Evolutionary conservation across 345 rosid genomes (phyloP).

Genomic region (Triadica sebifera): DNA sequence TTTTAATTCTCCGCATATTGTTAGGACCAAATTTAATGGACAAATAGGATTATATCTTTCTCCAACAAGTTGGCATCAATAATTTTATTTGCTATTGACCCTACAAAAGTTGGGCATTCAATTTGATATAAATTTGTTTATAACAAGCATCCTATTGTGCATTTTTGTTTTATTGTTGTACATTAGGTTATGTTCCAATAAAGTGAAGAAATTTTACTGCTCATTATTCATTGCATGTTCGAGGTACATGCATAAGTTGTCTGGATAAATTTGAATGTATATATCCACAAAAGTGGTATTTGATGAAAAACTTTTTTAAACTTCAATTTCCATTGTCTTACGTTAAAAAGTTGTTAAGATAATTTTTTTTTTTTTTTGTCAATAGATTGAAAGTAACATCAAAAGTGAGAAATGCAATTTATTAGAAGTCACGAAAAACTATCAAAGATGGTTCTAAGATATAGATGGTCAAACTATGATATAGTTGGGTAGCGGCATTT

Average conservation of each 20-base stretch:
- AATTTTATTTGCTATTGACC: slow-evolving; percentile 10
- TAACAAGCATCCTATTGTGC: background rate
- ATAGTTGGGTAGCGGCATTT: too few relatives aligned
- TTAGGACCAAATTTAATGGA: slow-evolving; percentile 11
- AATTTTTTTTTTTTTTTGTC: too few relatives aligned
- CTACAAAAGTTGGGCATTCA: slow-evolving; percentile 15
- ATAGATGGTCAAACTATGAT: too few relatives aligned
- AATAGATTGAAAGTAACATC: too few relatives aligned
- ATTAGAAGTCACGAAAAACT: too few relatives aligned
- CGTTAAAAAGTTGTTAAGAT: too few relatives aligned
- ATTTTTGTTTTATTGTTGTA: background rate
- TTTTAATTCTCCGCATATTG: slow-evolving; percentile 5
- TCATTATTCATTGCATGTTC: slow-evolving; percentile 5
- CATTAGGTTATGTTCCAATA: slow-evolving; percentile 1
- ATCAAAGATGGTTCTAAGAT: too few relatives aligned
- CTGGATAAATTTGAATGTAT: background rate
- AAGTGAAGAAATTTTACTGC: background rate
- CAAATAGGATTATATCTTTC: slow-evolving; percentile 9
- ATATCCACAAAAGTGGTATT: too few relatives aligned
- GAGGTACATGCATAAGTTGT: slow-evolving; percentile 4
- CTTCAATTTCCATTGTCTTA: too few relatives aligned
- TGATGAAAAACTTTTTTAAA: too few relatives aligned
- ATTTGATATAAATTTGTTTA: slow-evolving; percentile 14
- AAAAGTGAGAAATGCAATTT: too few relatives aligned
- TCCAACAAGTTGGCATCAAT: slow-evolving; percentile 16